Evolutionary conservation across 192 early-diverging fungal species (phyloP), one percentile per base, ranked within the genome.

Genomic region (Linderina pennispora): DNA sequence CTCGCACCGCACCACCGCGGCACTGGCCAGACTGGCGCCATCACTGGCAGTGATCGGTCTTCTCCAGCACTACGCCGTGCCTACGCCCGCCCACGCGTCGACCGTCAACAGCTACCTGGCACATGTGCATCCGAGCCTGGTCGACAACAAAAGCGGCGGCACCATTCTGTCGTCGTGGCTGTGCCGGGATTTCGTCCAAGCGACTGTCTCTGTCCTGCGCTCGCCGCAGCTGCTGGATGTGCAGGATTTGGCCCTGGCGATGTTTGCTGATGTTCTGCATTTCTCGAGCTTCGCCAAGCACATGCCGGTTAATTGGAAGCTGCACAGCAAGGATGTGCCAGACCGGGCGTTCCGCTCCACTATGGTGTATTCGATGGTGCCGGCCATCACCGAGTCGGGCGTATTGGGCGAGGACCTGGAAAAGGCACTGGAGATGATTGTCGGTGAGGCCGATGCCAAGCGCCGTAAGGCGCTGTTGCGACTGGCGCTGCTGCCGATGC

Each of bases 61-160:
- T 14, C 3, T 55, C 25, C 55, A 60, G 13, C 32, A 48, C 51
- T 55, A 71, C 34, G 17, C 18, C 17, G 48, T 61, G 18, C 67
- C 67, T 2, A 45, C 67, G 5, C 60, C 61, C 9, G 48, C 55
- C 0, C 60, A 55, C 14, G 61, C 60, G 9, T 62, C 67, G 0
- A 50, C 53, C 0, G 35, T 32, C 8, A 28, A 21, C n/a, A 40
- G 48, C 7, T 62, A 63, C 25, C 10, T 36, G 20, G 19, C 50
- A 23, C 55, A 61, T n/a, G 20, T 70, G 3, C 25, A 49, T n/a
- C n/a, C n/a, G n/a, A n/a, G n/a, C n/a, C n/a, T n/a, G n/a, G n/a
- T n/a, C n/a, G n/a, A n/a, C n/a, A n/a, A n/a, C n/a, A n/a, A n/a
- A n/a, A n/a, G n/a, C n/a, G n/a, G n/a, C n/a, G 50, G 52, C 20